Base-by-base conservation (phyloP, 2,329 filamentous ascomycete species). In the Diplodia intermedia region DNA sequence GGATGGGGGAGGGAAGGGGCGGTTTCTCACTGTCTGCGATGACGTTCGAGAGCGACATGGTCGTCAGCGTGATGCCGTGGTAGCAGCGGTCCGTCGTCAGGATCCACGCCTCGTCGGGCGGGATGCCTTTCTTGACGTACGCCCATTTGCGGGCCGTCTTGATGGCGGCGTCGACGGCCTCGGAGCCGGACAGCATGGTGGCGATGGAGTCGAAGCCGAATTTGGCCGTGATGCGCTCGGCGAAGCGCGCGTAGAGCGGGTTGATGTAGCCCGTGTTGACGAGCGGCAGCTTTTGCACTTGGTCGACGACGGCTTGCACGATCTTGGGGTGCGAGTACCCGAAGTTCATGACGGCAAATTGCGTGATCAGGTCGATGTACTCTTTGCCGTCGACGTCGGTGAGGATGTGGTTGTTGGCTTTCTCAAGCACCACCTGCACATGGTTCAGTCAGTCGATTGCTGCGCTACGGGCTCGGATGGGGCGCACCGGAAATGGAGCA, bases 71-170 rank as follows among this genome's bases (percentile, higher is more conserved):
- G 69, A 94, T 84, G 80, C 97, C 93, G 74, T 91, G 88, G 65
- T 88, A 81, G 40, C 90, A 61, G 20, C 38, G 40, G n/a, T 61
- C 56, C 8, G 56, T 49, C 6, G 56, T 61, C 14, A 62, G 14
- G 0, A 62, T 91, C 83, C 97, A 97, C 67, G 94, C 91, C 67
- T 89, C 90, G 50, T 90, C 80, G 52, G 88, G 83, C 6, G 92
- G 92, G 72, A 92, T 92, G 69, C 94, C 91, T 81, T 95, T 88
- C 71, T 89, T 86, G 79, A 93, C 91, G 55, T 91, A 89, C 76
- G 90, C 89, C 86, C 90, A 96, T 89, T 97, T 97, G 83, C 97
- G 97, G 61, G 93, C 93, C 8, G 93, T 93, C 83, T 97, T 97
- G 87, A 93, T 97, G 50, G 94, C 94, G 36, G 92, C 91, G 83